Conservation (phyloP, 2,329 filamentous ascomycete species). For the Fusarium sp. region DNA sequence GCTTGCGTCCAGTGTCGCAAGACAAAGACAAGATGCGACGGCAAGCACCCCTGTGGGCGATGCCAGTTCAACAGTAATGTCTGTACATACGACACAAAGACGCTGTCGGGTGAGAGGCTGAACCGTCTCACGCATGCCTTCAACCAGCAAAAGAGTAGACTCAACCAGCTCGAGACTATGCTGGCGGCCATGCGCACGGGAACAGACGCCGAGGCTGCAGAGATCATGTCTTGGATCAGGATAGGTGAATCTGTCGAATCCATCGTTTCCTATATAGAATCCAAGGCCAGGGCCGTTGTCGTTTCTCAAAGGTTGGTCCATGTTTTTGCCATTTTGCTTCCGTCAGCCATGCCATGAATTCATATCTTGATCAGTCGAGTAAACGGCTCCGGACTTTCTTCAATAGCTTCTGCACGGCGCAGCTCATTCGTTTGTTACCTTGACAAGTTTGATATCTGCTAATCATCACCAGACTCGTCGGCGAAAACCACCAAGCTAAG, state of each 20-base stretch:
- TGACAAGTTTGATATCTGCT: background rate
- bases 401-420: background rate
- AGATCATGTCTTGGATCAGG: slow-evolving; percentile 22
- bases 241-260: slow-evolving; percentile 18
- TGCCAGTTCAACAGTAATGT: slow-evolving; percentile 6
- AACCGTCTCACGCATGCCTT: slow-evolving; percentile 11
- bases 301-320: slow-evolving; percentile 8
- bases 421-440: background rate
- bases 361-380: background rate
- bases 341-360: background rate
- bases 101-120: slow-evolving; percentile 17
- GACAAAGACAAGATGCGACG: slow-evolving; percentile 25
- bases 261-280: slow-evolving; percentile 22
- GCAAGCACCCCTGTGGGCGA: slow-evolving; percentile 6
- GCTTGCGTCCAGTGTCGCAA: slow-evolving; percentile 21
- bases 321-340: background rate
- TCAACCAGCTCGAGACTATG: slow-evolving; percentile 21
- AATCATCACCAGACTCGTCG: background rate
- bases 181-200: slow-evolving; percentile 15
- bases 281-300: slow-evolving; percentile 2
- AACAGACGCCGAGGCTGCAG: slow-evolving; percentile 15
- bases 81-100: slow-evolving; percentile 18
- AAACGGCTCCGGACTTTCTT: background rate
- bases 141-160: slow-evolving; percentile 21
- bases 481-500: background rate